These are phyloP conservation scores for Sarocladium kiliense DNA, from an alignment of 2,329 filamentous ascomycete genomes.

Conservation along the genomic window DNA sequence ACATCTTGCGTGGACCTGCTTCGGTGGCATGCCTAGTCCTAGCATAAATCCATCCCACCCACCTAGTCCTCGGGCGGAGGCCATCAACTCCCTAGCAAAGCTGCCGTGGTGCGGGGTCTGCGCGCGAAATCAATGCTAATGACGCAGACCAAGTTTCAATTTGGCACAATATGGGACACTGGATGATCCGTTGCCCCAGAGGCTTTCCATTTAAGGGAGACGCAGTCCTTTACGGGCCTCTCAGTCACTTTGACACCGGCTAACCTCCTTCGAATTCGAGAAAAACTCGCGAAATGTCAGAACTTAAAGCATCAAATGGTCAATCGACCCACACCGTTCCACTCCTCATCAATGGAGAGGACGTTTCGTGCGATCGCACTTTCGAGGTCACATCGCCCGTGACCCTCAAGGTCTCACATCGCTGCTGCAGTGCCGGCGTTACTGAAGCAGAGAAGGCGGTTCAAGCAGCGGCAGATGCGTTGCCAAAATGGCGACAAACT, in stretches of 20 bases:
- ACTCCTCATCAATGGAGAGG: slow-evolving; percentile 38
- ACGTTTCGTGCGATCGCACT: slow-evolving; percentile 38
- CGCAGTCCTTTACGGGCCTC: neutral
- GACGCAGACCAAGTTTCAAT: slow-evolving; percentile 1
- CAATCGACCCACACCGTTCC: slow-evolving; percentile 23
- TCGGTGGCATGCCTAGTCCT: neutral
- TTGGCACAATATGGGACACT: neutral
- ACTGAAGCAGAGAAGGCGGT: slow-evolving; percentile 49
- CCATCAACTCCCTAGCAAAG: neutral
- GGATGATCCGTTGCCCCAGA: neutral
- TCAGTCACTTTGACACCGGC: neutral
- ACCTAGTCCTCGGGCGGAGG: neutral
- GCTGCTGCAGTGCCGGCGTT: slow-evolving; percentile 51
- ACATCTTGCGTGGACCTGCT: neutral
- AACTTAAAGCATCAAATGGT: neutral
- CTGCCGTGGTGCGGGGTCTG: neutral
- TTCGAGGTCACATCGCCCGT: slow-evolving; percentile 54
- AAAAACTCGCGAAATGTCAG: neutral
- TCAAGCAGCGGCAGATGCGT: slow-evolving; percentile 56
- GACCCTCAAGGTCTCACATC: slow-evolving; percentile 47
- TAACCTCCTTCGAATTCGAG: neutral
- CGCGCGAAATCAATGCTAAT: neutral
- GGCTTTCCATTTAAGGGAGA: neutral
- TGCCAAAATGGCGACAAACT: slow-evolving; percentile 62
- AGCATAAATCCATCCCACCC: neutral